Base-by-base conservation (phyloP, 805 yeast genomes). In the Nakazawaea ernobii region DNA sequence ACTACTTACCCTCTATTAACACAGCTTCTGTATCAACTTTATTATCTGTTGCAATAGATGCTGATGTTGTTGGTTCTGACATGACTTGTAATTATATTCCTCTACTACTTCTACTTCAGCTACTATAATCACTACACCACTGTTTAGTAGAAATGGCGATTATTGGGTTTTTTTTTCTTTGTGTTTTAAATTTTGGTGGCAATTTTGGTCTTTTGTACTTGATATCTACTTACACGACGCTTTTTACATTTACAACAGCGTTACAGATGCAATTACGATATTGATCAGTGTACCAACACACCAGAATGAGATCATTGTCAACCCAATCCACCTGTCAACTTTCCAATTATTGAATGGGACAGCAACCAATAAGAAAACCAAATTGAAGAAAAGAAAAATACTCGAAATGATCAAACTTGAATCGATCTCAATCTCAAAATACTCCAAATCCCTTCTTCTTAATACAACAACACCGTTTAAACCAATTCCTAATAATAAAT, bases 401-500 rank as follows among this genome's bases (percentile, higher is more conserved):
- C 75, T 70, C 7, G 76, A 70, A n/a, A 71, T 51, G n/a, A 69
- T 57, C 36, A 70, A 59, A 3, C 75, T 64, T 1, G 65, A 52
- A 9, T 69, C 66, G 32, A 78, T 58, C 9, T 59, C 61, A 11
- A 73, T 57, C 4, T 53, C 50, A 17, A 68, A 55, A 20, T 33
- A 39, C 4, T 53, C 51, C 10, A 20, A 13, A 13, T 41, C 14
- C 13, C 42, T 45, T 10, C 49, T 52, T 7, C 55, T 57, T 37
- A 70, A 64, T 7, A 75, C 65, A 1, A 81, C 50, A 32, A 87
- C 51, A 0, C 92, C 90, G 54, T 86, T 84, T 5, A 84, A 57
- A 0, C 97, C 97, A 50, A 92, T 67, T 0, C 97, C 95, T 35
- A 91, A 70, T 9, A 94, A 67, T 38, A 85, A 68, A 45, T 90